Evolutionary conservation across 176 grass and related monocot genomes (phyloP).

Genomic region (Urochloa ruziziensis): DNA sequence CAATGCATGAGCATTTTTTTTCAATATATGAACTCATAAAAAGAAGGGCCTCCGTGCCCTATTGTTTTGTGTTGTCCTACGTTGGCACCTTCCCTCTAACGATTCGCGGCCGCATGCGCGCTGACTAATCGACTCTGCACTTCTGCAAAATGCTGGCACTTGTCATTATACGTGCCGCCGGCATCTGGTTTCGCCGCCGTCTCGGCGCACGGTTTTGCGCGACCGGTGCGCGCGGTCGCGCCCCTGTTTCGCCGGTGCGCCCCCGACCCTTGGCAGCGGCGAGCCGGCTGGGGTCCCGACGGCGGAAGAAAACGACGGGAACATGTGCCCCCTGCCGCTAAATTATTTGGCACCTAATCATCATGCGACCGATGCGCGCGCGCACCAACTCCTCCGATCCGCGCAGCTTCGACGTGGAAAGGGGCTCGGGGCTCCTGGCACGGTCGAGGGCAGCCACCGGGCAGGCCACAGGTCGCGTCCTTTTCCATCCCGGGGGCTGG

Average conservation of each 20-base stretch:
- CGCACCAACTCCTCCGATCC: background rate
- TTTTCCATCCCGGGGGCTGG: slow-evolving; percentile 12
- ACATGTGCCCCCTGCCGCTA: background rate
- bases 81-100: no score
- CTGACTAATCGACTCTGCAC: no score
- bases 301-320: background rate
- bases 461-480: background rate
- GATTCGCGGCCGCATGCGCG: no score
- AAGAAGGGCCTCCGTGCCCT: no score
- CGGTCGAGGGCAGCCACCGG: background rate
- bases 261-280: background rate
- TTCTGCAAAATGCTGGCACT: no score
- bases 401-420: background rate
- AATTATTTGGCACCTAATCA: slow-evolving; percentile 4
- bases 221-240: background rate
- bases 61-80: no score
- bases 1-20: no score
- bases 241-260: background rate
- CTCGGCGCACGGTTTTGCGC: background rate
- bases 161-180: no score
- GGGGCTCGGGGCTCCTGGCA: background rate
- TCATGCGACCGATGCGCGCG: background rate
- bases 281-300: background rate
- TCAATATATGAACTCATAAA: no score
- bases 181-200: slow-evolving; percentile 10